Base-by-base conservation (phyloP, 768 basidiomycete species). In the Pleurotus platypus region DNA sequence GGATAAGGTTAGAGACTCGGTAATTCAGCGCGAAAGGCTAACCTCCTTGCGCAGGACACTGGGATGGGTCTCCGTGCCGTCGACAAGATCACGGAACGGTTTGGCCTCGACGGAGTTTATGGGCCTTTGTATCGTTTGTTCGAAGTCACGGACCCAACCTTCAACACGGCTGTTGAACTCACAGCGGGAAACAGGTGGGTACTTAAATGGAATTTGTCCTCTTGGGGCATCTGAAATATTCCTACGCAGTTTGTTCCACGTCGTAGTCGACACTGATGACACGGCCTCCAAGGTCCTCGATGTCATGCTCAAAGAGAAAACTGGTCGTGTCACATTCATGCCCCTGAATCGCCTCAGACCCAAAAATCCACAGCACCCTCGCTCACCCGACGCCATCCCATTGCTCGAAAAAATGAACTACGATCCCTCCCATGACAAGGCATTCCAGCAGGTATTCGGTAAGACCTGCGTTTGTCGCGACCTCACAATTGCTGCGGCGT, bases 321-420 rank as follows among this genome's bases (percentile, higher is more conserved):
- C 85, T 9, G 97, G 96, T 2, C 87, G 97, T 50, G 91, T 99
- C 6, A 99, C 97, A 0, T 98, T 98, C 74, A 95, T 99, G 89
- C 97, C 97, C 16, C 82, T 99, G 40, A 98, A 98, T 70, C 89
- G 97, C 12, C 84, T 99, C 58, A 87, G 89, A 63, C 89, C 90
- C 54, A 92, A 90, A 61, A 78, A 78, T 38, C 75, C 78, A 1
- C 76, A 81, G 0, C 75, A 83, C 16, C 87, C 87, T 7, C 78
- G 89, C 73, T 88, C 86, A 0, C 81, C 86, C 58, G 89, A 92
- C 59, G 87, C 88, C 0, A 86, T 90, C 55, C 90, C 91, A 0
- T 83, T 94, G 47, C 79, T 99, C 27, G 80, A 85, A 60, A 94
- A 94, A 68, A 81, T 99, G 56, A 78, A 78, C 2, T 98, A 85